A percentile compares a stretch with the other conserved stretches of the same genome.
These are phyloP conservation scores for Phytopythium delawarense DNA, from an alignment of 352 stramenopile genomes.

Conservation along the genomic window DNA sequence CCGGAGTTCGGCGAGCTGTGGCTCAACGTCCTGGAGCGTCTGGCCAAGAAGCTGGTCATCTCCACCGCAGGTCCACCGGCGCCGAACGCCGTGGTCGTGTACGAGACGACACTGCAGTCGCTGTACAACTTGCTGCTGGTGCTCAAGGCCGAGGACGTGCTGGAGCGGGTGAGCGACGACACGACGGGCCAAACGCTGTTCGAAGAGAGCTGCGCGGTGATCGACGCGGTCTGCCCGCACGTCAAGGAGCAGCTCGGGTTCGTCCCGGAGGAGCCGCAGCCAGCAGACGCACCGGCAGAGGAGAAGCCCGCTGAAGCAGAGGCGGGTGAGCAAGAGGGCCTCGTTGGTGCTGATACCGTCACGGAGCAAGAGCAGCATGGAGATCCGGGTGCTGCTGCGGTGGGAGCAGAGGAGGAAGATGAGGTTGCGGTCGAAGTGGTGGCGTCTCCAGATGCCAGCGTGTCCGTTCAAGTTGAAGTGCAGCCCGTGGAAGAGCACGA, in stretches of 20 bases:
- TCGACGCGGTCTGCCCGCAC: constrained; percentile 70
- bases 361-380: not conserved
- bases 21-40: constrained; percentile 67
- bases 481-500: not conserved
- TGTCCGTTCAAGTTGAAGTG: constrained; percentile 4
- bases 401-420: no score
- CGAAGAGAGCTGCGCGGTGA: constrained; percentile 65
- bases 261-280: constrained; percentile 24
- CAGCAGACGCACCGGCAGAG: constrained; percentile 1
- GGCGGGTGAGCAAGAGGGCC: not conserved
- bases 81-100: constrained; percentile 57
- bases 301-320: not conserved
- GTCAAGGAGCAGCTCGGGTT: constrained; percentile 74
- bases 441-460: not conserved
- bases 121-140: constrained; percentile 85
- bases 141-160: constrained; percentile 70
- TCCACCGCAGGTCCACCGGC: constrained; percentile 19
- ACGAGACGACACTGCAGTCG: constrained; percentile 83
- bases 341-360: not conserved
- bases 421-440: not conserved
- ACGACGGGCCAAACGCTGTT: constrained; percentile 50
- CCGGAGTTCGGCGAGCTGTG: constrained; percentile 65
- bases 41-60: constrained; percentile 66
- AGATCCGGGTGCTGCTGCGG: not conserved
- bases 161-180: constrained; percentile 46